Evolutionary conservation across 345 rosid species (phyloP), one percentile per base, ranked within the genome.

Genomic region (Salix viminalis): DNA sequence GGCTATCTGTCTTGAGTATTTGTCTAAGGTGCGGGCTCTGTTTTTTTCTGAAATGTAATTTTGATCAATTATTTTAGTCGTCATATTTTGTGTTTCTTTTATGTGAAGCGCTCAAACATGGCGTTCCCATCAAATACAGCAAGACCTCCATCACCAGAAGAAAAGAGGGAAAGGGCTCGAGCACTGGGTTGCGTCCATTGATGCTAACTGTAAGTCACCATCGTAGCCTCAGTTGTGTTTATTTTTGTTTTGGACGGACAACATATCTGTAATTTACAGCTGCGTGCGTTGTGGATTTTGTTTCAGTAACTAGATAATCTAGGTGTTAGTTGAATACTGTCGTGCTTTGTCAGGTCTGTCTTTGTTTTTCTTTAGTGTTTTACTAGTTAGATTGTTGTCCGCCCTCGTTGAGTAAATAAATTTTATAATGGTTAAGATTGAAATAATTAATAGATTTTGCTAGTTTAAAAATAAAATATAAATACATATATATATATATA

Each of bases 91-190:
- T 65, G 56, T 71, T 52, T 70, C 9, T 58, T 65, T 66, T 69
- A 21, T 48, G 61, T 81, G 89, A 62, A 91, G 93, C 87, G 82
- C 46, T 85, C 91, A 16, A 86, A 89, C 48, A 23, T 89, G 24
- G 90, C 84, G 18, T 89, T 87, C 75, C 91, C 91, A 16, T 84
- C 90, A 1, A 87, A 89, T 78, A 87, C 58, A 75, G 83, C 76
- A 18, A 83, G 87, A 67, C 90, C 95, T 5, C 93, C 84, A 28
- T 87, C 93, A 1, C 91, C 95, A 1, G 93, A 91, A 75, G 91
- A 89, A 70, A 74, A 88, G 7, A 88, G 95, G 81, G 95, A 91
- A 79, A 88, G 87, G 90, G 91, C 90, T 7, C 84, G 91, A 41
- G 90, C 85, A 71, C 80, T 89, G 67, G 89, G 88, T 62, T 84